Evolutionary conservation across 2,329 filamentous ascomycete species (phyloP), one percentile per base, ranked within the genome.

Genomic region (Fusarium hainanense): DNA sequence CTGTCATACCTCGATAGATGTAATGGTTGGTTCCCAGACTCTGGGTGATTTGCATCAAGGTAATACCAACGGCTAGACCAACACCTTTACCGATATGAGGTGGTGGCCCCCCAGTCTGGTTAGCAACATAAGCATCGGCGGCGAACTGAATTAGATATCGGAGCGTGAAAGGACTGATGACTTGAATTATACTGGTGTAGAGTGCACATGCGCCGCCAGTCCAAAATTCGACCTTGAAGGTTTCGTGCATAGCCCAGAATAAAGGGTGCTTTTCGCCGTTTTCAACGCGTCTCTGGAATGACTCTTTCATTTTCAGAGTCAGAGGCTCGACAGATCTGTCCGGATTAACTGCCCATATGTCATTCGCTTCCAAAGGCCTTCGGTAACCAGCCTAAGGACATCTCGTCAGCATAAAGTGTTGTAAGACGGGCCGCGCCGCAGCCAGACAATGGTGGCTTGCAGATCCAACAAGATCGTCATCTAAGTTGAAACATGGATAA

Each of bases 291-390:
- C 84, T 87, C 65, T 90, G 83, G 77, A 98, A 94, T 0, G 91
- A 88, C 8, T 82, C 84, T 63, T 90, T 86, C 47, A 97, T 82
- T 70, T 85, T 91, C 10, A 81, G 79, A 10, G 92, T 89, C 79
- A 97, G 83, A 13, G 89, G 82, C 67, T 93, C 89, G 46, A 93
- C 89, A 18, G 89, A 87, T 64, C 96, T 87, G 64, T 92, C 83
- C 1, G 94, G 94, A 69, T 98, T 98, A 72, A 98, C 92, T 2
- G 85, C 82, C 91, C 94, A 98, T 60, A 99, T 89, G 78, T 99
- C 96, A 71, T 92, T 92, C 58, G 90, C 82, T 75, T 97, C 91
- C 4, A 99, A 85, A 4, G 90, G 89, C 16, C 96, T 90, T 76
- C 93, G 90, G 80, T 98, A 98, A 37, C 96, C 96, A 41, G 89